Conservation (phyloP, 2,329 filamentous ascomycete genomes). For the Capronia americana region DNA sequence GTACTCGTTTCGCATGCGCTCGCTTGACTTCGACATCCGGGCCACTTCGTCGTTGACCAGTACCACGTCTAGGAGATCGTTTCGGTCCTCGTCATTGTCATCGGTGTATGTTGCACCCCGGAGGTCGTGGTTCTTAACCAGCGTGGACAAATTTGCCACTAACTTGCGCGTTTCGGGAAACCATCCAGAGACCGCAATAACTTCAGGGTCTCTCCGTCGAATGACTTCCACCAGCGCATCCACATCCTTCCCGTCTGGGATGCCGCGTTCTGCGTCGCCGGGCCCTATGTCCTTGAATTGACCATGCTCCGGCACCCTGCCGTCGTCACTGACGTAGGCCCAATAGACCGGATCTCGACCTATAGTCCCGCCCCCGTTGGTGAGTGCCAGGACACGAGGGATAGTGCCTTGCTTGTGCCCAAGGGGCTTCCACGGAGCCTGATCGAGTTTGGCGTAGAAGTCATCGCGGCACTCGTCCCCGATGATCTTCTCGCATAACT, state of each 20-base stretch:
- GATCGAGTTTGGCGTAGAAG: constrained; percentile 87
- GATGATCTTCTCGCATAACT: constrained; percentile 91
- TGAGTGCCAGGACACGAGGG: constrained; percentile 84
- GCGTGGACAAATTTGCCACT: constrained; percentile 77
- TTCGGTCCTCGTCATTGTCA: constrained; percentile 76
- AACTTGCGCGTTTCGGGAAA: constrained; percentile 85
- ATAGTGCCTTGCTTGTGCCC: constrained; percentile 87
- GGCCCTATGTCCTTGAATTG: constrained; percentile 79
- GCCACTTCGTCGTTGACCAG: constrained; percentile 97
- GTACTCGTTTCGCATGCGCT: constrained; percentile 78
- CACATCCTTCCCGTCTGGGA: constrained; percentile 69
- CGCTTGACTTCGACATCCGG: constrained; percentile 91
- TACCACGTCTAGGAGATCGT: constrained; percentile 82
- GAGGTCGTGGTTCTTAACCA: constrained; percentile 78
- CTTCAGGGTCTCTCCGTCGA: constrained; percentile 81
- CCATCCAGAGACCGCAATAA: constrained; percentile 87
- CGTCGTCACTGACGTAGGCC: constrained; percentile 93
- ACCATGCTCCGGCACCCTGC: constrained; percentile 85
- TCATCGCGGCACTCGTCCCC: constrained; percentile 87
- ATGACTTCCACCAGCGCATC: constrained; percentile 79
- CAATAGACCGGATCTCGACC: constrained; percentile 80
- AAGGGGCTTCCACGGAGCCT: constrained; percentile 94
- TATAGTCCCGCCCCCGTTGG: constrained; percentile 81
- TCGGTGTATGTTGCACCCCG: constrained; percentile 84
- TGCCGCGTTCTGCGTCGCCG: constrained; percentile 69